These are phyloP conservation scores for Solanum boliviense DNA, from an alignment of 257 asterid genomes.

Conservation along the genomic window DNA sequence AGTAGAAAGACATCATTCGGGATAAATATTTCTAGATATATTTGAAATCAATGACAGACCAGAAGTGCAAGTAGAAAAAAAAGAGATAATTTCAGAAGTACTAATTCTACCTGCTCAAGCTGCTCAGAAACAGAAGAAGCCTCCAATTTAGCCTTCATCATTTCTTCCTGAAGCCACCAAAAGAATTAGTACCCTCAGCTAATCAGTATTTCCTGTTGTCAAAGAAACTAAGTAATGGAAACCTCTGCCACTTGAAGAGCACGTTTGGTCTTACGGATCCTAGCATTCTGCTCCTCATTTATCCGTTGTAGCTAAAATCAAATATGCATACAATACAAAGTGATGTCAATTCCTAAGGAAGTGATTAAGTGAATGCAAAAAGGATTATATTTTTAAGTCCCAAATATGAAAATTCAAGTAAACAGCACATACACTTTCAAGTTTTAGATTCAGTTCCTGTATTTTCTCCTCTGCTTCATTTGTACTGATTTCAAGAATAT, in stretches of 20 bases:
- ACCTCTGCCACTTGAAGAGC: slow-evolving; percentile 47
- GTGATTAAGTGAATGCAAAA: background rate
- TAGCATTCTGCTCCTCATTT: slow-evolving; percentile 28
- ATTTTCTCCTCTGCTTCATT: slow-evolving; percentile 23
- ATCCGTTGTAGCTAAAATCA: slow-evolving; percentile 24
- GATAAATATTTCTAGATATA: background rate
- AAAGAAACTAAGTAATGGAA: background rate
- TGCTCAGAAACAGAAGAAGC: slow-evolving; percentile 22
- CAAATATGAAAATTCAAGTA: background rate
- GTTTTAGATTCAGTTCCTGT: slow-evolving; percentile 24
- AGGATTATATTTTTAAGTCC: background rate
- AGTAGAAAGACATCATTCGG: background rate
- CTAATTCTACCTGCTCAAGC: slow-evolving; percentile 20
- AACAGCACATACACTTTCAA: slow-evolving; percentile 25
- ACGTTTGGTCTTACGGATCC: slow-evolving; percentile 23
- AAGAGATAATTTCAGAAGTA: background rate
- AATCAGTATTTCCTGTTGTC: background rate
- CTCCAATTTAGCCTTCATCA: slow-evolving; percentile 38
- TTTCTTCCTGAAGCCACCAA: slow-evolving; percentile 29
- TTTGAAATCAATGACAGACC: background rate
- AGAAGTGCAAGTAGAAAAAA: background rate
- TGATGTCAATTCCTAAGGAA: background rate
- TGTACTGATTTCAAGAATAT: slow-evolving; percentile 16
- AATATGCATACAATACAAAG: background rate
- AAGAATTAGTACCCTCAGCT: slow-evolving; percentile 2